Base-by-base conservation (phyloP, 2,329 filamentous ascomycete species). In the Aspergillus cejpii region DNA sequence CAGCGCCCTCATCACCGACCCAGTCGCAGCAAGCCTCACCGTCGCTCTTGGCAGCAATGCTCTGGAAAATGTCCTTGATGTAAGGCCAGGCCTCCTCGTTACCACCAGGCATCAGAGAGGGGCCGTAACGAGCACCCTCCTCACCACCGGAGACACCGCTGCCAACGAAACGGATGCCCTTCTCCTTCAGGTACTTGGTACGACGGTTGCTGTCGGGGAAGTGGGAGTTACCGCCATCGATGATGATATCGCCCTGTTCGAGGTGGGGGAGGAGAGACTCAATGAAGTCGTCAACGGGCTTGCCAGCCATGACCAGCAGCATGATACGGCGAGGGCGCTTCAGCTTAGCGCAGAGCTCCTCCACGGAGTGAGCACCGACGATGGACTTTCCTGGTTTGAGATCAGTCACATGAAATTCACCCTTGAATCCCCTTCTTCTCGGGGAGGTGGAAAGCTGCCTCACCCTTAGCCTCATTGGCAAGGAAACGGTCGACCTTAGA, bases 51-150 rank as follows among this genome's bases (percentile, higher is more conserved):
- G 92, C 92, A 54, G 92, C 81, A 69, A 98, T 95, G 77, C 82
- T 82, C 78, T 98, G 92, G 80, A 98, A 94, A 67, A 98, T 87
- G 64, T 97, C 90, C 83, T 98, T 97, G 78, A 98, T 94, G 74
- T 86, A 82, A 62, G 88, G 88, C 92, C 92, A 97, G 44, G 92
- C 92, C 72, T 87, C 87, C 80, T 97, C 89, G 75, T 95, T 89
- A 74, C 92, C 92, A 81, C 92, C 92, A 55, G 92, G 92, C 92
- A 98, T 98, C 72, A 98, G 80, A 56, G 89, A 96, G 61, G 92
- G 92, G 48, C 92, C 92, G 67, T 94, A 95, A 62, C 92, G 86
- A 68, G 92, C 92, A 82, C 92, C 92, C 79, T 98, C 92, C 79
- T 98, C 92, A 78, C 92, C 92, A 76, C 92, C 92, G 58, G 92